Conservation (phyloP, 106 monocot genomes). For the Allium fistulosum region DNA sequence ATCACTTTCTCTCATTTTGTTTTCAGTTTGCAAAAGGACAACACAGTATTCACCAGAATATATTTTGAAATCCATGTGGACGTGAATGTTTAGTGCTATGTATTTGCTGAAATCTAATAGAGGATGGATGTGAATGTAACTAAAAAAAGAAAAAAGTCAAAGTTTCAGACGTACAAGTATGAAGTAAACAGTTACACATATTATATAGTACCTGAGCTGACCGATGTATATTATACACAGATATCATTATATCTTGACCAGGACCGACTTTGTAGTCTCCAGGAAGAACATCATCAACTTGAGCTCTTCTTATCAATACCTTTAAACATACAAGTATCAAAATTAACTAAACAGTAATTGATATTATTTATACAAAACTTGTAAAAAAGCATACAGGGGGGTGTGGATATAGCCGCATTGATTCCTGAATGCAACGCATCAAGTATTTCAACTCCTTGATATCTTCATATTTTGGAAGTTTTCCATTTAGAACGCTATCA, state of each 20-base stretch:
- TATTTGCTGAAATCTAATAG: background rate
- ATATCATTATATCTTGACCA: conserved; percentile 98
- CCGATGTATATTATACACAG: conserved; percentile 92
- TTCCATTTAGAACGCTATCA: conserved; percentile 76
- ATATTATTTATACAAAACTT: no score
- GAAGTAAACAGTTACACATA: background rate
- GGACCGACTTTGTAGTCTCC: conserved; percentile 79
- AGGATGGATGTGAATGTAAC: background rate
- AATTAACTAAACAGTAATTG: no score
- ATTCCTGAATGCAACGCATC: conserved; percentile 85
- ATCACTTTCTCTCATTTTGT: background rate
- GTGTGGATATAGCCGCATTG: conserved; percentile 97
- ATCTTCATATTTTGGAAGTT: conserved; percentile 77
- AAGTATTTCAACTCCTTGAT: conserved; percentile 90
- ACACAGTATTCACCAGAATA: background rate
- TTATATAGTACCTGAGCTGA: conserved; percentile 61
- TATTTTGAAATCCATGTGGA: background rate
- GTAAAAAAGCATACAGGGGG: conserved; percentile 63
- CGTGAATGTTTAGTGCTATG: background rate
- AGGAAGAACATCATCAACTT: conserved; percentile 80
- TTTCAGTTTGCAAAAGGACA: background rate
- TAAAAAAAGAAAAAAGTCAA: background rate
- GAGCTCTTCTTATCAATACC: conserved; percentile 92
- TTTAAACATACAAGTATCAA: conserved; percentile 8
- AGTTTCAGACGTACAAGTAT: background rate